Percentiles rank a stretch among this genome's conserved stretches.
Evolutionary conservation across 768 basidiomycete genomes (phyloP).

Genomic region (Auricularia heimuer): DNA sequence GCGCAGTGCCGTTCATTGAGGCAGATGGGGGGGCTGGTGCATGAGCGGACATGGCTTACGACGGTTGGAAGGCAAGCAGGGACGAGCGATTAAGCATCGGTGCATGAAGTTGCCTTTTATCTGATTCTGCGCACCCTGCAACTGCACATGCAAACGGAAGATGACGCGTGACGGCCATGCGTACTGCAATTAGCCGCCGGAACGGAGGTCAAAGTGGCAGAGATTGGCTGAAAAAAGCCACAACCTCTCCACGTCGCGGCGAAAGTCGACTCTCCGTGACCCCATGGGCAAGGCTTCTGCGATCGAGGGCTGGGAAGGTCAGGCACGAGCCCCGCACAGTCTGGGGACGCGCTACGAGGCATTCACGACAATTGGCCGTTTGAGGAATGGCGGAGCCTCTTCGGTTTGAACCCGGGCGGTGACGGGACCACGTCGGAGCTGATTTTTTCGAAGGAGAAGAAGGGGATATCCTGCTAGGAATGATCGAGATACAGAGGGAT

Average conservation of each 20-base stretch:
- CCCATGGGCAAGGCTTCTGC: neutral
- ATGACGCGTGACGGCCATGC: slow-evolving; percentile 1
- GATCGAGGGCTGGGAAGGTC: neutral
- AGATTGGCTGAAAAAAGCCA: neutral
- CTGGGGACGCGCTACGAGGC: neutral
- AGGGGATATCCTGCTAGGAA: too few species aligned
- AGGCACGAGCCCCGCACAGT: neutral
- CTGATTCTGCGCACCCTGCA: neutral
- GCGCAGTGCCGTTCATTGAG: neutral
- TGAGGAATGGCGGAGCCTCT: neutral
- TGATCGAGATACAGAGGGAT: neutral
- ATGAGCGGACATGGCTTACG: neutral
- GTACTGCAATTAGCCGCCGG: neutral
- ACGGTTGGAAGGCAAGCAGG: neutral
- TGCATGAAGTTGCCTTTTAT: neutral
- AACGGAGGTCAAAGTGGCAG: neutral
- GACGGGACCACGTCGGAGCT: neutral
- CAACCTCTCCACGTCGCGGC: neutral
- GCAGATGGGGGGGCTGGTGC: neutral
- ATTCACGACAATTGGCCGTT: neutral
- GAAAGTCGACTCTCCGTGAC: neutral
- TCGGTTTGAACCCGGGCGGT: neutral
- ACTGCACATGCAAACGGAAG: neutral
- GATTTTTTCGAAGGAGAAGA: neutral
- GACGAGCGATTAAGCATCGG: neutral